A percentile compares a stretch with the other conserved stretches of the same genome.
Evolutionary conservation across 2,329 filamentous ascomycete species (phyloP).

Genomic region (Exophiala calicioides): DNA sequence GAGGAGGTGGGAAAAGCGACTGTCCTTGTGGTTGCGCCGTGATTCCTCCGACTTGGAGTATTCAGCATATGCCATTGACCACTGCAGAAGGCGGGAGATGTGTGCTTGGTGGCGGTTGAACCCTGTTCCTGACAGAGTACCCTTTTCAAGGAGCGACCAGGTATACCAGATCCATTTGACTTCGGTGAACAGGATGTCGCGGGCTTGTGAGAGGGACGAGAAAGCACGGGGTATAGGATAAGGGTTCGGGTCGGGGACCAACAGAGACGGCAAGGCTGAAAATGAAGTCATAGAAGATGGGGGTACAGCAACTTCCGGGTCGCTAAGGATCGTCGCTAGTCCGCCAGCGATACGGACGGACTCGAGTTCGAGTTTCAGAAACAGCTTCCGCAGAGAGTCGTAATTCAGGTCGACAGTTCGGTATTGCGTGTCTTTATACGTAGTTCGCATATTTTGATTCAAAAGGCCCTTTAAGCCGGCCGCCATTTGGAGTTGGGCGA

Average conservation of each 20-base stretch:
- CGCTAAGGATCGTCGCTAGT: slow-evolving; percentile 22
- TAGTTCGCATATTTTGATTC: slow-evolving; percentile 22
- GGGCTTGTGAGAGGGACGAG: slow-evolving; percentile 25
- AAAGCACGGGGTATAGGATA: slow-evolving; percentile 26
- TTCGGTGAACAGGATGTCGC: slow-evolving; percentile 30
- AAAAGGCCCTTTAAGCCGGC: slow-evolving; percentile 25
- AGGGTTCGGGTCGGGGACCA: slow-evolving; percentile 18
- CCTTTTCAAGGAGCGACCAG: slow-evolving; percentile 24
- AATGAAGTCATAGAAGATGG: slow-evolving; percentile 6
- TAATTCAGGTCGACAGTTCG: slow-evolving; percentile 22
- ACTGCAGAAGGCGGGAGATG: slow-evolving; percentile 28
- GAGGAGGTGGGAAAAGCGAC: slow-evolving; percentile 19
- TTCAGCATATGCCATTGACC: slow-evolving; percentile 31
- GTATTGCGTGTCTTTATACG: slow-evolving; percentile 28
- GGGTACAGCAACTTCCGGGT: slow-evolving; percentile 14
- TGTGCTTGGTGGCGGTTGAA: slow-evolving; percentile 27
- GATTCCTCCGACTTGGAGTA: slow-evolving; percentile 20
- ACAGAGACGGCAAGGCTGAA: slow-evolving; percentile 3
- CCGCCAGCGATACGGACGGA: slow-evolving; percentile 25
- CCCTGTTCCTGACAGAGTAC: slow-evolving; percentile 14
- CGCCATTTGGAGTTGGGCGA: slow-evolving; percentile 24
- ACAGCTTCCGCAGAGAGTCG: slow-evolving; percentile 22
- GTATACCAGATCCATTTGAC: slow-evolving; percentile 30
- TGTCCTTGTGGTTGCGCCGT: slow-evolving; percentile 5
- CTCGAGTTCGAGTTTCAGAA: slow-evolving; percentile 25